phyloP scores from a whole-genome alignment of 192 early-diverging fungal species.

The Linnemannia zychae region DNA sequence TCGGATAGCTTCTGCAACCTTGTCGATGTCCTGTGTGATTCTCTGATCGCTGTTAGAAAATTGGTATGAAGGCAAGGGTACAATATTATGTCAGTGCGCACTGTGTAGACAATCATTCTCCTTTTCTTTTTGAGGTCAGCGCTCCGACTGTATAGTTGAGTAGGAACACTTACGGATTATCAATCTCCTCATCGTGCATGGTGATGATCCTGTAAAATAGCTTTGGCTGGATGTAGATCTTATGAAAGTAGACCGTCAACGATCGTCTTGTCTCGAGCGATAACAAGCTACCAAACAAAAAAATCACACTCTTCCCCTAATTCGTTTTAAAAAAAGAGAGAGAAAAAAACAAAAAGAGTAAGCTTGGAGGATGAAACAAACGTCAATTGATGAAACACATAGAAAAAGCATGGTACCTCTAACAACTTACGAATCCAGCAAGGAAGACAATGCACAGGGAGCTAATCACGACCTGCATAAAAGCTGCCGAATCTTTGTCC shows the following conservation, averaged over 20 bases:
- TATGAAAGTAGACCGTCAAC: slow-evolving; percentile 75
- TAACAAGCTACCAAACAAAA: slow-evolving; percentile 73
- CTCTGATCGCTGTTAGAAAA: slow-evolving; percentile 77
- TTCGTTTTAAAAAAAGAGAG: no score
- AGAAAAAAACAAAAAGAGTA: slow-evolving; percentile 14
- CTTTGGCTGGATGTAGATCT: slow-evolving; percentile 69
- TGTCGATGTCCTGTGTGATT: slow-evolving; percentile 92
- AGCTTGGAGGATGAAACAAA: neutral
- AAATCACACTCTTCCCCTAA: slow-evolving; percentile 70
- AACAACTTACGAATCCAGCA: slow-evolving; percentile 67
- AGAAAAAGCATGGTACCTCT: neutral
- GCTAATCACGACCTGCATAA: slow-evolving; percentile 66
- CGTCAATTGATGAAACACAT: neutral
- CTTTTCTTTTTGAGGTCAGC: neutral
- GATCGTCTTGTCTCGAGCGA: slow-evolving; percentile 71
- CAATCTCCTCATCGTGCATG: slow-evolving; percentile 65
- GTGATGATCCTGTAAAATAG: slow-evolving; percentile 71
- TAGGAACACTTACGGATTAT: slow-evolving; percentile 74
- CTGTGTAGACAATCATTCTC: neutral
- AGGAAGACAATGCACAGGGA: slow-evolving; percentile 69
- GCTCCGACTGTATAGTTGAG: no score
- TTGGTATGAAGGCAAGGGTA: slow-evolving; percentile 33
- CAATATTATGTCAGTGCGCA: slow-evolving; percentile 10
- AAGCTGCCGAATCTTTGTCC: slow-evolving; percentile 71
- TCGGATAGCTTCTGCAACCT: slow-evolving; percentile 74